Evolutionary conservation across 371 early-diverging fungal species (phyloP).

Genomic region (Circinella umbellata): DNA sequence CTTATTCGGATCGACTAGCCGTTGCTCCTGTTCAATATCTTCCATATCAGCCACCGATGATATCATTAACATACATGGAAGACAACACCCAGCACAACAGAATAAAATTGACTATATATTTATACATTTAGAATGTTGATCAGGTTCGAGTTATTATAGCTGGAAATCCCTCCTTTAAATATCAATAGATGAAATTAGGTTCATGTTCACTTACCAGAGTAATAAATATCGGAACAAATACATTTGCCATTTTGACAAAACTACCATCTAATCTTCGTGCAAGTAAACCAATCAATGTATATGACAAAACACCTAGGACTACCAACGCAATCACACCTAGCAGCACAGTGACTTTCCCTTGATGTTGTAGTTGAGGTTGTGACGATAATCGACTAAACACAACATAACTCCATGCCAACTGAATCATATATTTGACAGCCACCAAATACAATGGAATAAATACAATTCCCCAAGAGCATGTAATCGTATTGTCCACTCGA

Average conservation of each 20-base stretch:
- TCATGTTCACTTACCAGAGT: conserved; percentile 43
- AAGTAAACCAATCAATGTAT: conserved; percentile 76
- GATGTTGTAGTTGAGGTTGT: conserved; percentile 55
- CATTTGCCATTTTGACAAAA: conserved; percentile 59
- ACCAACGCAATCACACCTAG: conserved; percentile 53
- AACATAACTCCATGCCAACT: conserved; percentile 53
- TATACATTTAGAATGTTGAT: neutral
- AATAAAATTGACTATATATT: conserved; percentile 51
- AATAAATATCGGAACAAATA: conserved; percentile 86
- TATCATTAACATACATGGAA: conserved; percentile 63
- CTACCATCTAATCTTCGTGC: conserved; percentile 65
- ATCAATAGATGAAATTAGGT: neutral
- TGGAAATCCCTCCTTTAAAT: neutral
- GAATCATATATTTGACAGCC: conserved; percentile 60
- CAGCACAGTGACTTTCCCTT: conserved; percentile 59
- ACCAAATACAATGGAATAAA: conserved; percentile 82
- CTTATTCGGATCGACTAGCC: conserved; percentile 28
- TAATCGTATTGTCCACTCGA: conserved; percentile 59
- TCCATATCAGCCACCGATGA: conserved; percentile 37
- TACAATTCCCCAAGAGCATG: conserved; percentile 75
- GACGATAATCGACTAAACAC: conserved; percentile 45
- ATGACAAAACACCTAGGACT: conserved; percentile 61
- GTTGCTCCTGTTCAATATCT: conserved; percentile 28
- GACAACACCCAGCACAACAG: conserved; percentile 78
- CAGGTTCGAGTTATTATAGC: too few relatives aligned